Evolutionary conservation across 352 stramenopile species (phyloP).

Genomic region (Pseudoperonospora humuli): DNA sequence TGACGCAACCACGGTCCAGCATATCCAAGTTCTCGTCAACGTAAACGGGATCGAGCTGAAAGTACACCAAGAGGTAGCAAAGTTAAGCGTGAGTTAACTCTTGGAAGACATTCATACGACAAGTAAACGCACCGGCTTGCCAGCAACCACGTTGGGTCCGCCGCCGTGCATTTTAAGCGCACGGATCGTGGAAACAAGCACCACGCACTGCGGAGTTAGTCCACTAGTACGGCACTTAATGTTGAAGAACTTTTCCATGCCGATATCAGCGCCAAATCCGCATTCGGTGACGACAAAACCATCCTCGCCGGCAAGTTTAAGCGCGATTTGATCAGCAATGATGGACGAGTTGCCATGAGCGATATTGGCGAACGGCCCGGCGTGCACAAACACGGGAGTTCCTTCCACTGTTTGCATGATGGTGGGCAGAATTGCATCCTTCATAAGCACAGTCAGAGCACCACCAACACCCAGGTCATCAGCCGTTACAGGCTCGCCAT

Average conservation of each 20-base stretch:
- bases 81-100: background rate
- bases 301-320: constrained; percentile 91
- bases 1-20: constrained; percentile 87
- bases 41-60: constrained; percentile 84
- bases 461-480: constrained; percentile 96
- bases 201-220: constrained; percentile 93
- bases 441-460: constrained; percentile 96
- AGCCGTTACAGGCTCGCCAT: constrained; percentile 88
- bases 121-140: constrained; percentile 77
- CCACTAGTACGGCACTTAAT: constrained; percentile 97
- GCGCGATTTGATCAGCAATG: constrained; percentile 93
- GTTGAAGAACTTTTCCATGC: constrained; percentile 98
- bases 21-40: constrained; percentile 94
- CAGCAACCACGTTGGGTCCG: constrained; percentile 91
- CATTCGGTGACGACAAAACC: constrained; percentile 97
- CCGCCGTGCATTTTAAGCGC: constrained; percentile 99
- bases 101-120: background rate
- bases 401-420: constrained; percentile 97
- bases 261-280: constrained; percentile 97
- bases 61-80: constrained; percentile 1
- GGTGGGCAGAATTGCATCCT: constrained; percentile 95
- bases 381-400: constrained; percentile 96
- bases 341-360: constrained; percentile 96
- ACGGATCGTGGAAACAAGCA: constrained; percentile 97
- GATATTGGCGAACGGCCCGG: constrained; percentile 97